Base-by-base conservation (phyloP, 1,284 basidiomycete genomes). In the Somion occarium region DNA sequence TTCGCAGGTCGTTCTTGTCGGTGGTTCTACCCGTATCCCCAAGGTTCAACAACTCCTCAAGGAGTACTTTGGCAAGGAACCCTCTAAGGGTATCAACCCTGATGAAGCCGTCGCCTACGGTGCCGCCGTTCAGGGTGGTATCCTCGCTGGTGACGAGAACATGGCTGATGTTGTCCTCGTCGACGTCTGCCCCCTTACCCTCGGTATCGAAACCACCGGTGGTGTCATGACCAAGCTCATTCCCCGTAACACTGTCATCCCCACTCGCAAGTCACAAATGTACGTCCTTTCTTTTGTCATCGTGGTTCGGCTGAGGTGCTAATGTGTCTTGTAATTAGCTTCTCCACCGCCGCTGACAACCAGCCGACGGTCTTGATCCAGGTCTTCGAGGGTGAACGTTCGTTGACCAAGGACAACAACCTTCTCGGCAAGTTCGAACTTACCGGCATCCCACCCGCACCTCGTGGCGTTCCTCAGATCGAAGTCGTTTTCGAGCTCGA, bases 201-300 rank as follows among this genome's bases (percentile, higher is more conserved):
- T 96, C 64, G 95, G 95, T 84, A 98, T 98, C 63, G 95, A 98
- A 82, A 98, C 94, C 60, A 96, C 94, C 45, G 96, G 96, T 59
- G 96, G 95, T 73, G 94, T 98, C 63, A 93, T 98, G 83, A 98
- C 95, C 66, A 95, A 96, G 75, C 83, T 98, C 63, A 96, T 96
- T 63, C 80, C 90, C 55, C 90, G 95, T 64, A 98, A 98, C 87
- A 98, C 96, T 26, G 92, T 96, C 66, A 93, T 99, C 61, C 95
- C 95, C 52, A 98, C 96, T 67, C 92, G 93, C 80, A 98, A 99
- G 81, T 87, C 85, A 55, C 93, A 98, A 74, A 96, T 96, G 83
- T 84, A 58, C 2, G 78, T 71, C 23, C 15, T 41, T 5, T 49
- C 4, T 12, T 43, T 9, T 37, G 9, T 37, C 34, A 11, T 37